Evolutionary conservation across 495 filamentous ascomycete genomes (phyloP).

Genomic region (Barbatosphaeria neglecta): DNA sequence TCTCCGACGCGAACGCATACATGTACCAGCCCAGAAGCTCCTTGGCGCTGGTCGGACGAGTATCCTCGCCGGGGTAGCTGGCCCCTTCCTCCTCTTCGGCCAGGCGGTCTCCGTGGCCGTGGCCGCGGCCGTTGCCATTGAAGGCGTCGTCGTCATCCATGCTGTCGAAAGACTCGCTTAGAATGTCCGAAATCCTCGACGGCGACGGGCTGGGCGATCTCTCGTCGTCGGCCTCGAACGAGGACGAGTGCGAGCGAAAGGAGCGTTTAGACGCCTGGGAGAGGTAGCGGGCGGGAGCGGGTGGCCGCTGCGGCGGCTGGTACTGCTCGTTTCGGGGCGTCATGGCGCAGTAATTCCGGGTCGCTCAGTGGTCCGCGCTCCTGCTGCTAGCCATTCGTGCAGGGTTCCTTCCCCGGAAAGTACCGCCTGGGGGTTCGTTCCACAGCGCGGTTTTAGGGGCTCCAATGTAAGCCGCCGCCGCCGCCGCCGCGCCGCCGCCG

Average conservation of each 20-base stretch:
- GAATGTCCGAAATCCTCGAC: background rate
- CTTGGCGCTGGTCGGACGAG: slow-evolving; percentile 69
- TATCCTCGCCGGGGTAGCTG: slow-evolving; percentile 72
- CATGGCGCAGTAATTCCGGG: slow-evolving; percentile 8
- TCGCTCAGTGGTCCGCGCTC: background rate
- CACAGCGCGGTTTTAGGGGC: no score
- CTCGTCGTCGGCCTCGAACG: slow-evolving; percentile 54
- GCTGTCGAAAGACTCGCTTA: slow-evolving; percentile 23
- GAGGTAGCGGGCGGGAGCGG: slow-evolving; percentile 28
- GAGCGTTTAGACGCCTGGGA: slow-evolving; percentile 32
- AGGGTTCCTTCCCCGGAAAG: background rate
- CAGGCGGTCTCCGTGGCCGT: slow-evolving; percentile 1
- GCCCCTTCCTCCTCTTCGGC: slow-evolving; percentile 3
- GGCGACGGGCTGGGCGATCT: slow-evolving; percentile 19
- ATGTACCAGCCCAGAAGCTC: slow-evolving; percentile 92
- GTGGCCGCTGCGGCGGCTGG: slow-evolving; percentile 16
- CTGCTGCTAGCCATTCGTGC: background rate
- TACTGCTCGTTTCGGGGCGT: slow-evolving; percentile 20
- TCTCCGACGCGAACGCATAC: slow-evolving; percentile 95
- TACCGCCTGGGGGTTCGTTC: background rate
- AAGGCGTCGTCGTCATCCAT: slow-evolving; percentile 19
- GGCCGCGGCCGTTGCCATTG: slow-evolving; percentile 6
- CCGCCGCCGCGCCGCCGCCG: no score
- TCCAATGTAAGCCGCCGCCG: no score
- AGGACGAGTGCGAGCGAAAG: slow-evolving; percentile 33